Conservation (phyloP, 768 basidiomycete species). For the Coprinopsis sp. region DNA sequence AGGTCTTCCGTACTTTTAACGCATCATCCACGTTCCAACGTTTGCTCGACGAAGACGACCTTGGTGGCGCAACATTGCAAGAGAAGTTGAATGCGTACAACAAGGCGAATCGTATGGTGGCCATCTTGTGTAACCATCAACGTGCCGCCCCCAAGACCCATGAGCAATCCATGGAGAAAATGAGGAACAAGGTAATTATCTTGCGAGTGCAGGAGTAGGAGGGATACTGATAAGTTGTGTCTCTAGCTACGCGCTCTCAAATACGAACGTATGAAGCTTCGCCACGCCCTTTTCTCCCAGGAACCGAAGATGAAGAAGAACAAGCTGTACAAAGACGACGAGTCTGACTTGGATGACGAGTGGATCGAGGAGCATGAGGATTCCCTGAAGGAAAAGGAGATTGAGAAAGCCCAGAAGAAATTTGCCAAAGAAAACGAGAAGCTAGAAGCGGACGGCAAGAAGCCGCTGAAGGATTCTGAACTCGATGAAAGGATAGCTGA, state of each 20-base stretch:
- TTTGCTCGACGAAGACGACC: conserved; percentile 66
- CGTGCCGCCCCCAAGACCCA: conserved; percentile 89
- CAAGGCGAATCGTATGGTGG: conserved; percentile 93
- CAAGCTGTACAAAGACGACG: conserved; percentile 69
- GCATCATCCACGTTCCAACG: conserved; percentile 95
- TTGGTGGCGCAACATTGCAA: conserved; percentile 69
- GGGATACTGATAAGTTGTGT: conserved; percentile 2
- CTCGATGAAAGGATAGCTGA: conserved; percentile 64
- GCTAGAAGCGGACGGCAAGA: conserved; percentile 64
- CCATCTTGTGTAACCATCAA: conserved; percentile 99
- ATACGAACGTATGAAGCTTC: conserved; percentile 96
- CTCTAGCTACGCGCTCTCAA: conserved; percentile 81
- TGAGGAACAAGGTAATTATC: conserved; percentile 72
- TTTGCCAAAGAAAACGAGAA: conserved; percentile 94
- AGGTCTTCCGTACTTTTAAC: conserved; percentile 99
- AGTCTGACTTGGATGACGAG: conserved; percentile 94
- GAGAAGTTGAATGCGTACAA: conserved; percentile 98
- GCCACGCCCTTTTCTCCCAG: conserved; percentile 75
- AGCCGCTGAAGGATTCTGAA: conserved; percentile 51
- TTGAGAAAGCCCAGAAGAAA: conserved; percentile 90
- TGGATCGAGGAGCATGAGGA: conserved; percentile 82
- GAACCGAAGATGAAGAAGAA: conserved; percentile 83
- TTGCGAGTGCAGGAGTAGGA: neutral
- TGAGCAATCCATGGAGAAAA: conserved; percentile 90
- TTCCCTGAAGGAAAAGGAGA: conserved; percentile 67